These are phyloP conservation scores for Cercophora scortea DNA, from an alignment of 495 filamentous ascomycete species.

Conservation along the genomic window DNA sequence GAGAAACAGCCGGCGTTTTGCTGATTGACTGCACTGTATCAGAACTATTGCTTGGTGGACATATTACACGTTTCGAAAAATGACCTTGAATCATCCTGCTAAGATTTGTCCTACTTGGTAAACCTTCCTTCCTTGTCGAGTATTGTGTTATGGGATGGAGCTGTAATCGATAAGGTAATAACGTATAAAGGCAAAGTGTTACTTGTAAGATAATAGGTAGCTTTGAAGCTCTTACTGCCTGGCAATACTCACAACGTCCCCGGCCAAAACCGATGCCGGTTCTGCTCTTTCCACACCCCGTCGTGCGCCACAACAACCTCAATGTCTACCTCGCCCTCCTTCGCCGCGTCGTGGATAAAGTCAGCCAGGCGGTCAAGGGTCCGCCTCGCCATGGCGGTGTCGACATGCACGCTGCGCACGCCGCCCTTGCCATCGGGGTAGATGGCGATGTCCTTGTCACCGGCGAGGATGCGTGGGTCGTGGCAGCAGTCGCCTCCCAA, in stretches of 20 bases:
- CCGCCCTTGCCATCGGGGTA: conserved; percentile 30
- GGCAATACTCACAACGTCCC: not conserved
- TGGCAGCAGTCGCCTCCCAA: conserved; percentile 43
- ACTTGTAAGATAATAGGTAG: too few relatives aligned
- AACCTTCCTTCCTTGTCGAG: too few relatives aligned
- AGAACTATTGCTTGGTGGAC: too few relatives aligned
- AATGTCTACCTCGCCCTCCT: conserved; percentile 12
- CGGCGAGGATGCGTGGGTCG: conserved; percentile 33
- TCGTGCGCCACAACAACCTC: conserved; percentile 43
- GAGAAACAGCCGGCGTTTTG: too few relatives aligned
- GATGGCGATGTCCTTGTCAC: conserved; percentile 33
- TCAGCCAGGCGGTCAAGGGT: conserved; percentile 24
- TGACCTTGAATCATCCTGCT: too few relatives aligned
- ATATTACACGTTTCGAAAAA: too few relatives aligned
- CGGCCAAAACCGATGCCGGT: conserved; percentile 27
- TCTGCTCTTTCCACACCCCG: conserved; percentile 29
- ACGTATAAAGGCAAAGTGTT: too few relatives aligned
- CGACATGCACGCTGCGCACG: conserved; percentile 33
- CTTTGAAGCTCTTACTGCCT: too few relatives aligned
- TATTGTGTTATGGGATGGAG: too few relatives aligned
- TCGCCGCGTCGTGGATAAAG: not conserved
- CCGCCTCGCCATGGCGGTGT: conserved; percentile 23
- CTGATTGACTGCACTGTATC: too few relatives aligned
- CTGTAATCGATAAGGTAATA: too few relatives aligned
- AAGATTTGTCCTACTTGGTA: too few relatives aligned